Conservation (phyloP, 2,329 filamentous ascomycete genomes). For the Hypomyces perniciosus region DNA sequence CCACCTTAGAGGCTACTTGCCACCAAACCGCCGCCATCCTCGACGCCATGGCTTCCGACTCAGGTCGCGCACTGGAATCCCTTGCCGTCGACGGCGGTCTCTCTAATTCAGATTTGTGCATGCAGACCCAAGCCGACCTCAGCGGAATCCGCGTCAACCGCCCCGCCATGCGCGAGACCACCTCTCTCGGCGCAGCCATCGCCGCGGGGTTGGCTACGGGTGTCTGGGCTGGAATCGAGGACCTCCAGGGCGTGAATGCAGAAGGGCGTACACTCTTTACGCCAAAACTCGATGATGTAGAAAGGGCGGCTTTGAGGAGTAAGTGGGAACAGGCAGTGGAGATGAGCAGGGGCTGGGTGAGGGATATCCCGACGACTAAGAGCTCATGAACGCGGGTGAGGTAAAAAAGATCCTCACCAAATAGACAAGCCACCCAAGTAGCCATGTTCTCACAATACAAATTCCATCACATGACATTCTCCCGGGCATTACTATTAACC, state of each 20-base stretch:
- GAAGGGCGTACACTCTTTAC: conserved; percentile 64
- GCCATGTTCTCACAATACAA: too few relatives aligned
- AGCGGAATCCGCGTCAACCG: conserved; percentile 76
- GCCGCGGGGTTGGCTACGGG: conserved; percentile 79
- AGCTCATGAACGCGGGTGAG: background rate
- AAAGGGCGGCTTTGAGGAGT: conserved; percentile 36
- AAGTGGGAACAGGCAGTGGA: conserved; percentile 54
- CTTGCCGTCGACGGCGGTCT: conserved; percentile 85
- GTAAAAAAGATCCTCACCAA: background rate
- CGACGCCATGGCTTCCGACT: conserved; percentile 85
- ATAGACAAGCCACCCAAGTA: background rate
- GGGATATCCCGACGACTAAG: conserved; percentile 18
- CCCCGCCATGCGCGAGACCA: conserved; percentile 85
- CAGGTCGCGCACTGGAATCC: conserved; percentile 64
- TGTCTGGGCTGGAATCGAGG: conserved; percentile 70
- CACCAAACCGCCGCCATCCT: conserved; percentile 91
- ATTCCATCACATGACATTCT: too few relatives aligned
- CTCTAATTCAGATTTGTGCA: conserved; percentile 81
- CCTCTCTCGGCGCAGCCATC: conserved; percentile 80
- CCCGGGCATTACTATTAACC: too few relatives aligned
- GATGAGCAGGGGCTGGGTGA: conserved; percentile 52
- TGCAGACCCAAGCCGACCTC: conserved; percentile 87
- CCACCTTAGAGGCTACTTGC: conserved; percentile 85
- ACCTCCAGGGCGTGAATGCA: conserved; percentile 67
- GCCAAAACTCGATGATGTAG: conserved; percentile 50